These are phyloP conservation scores for Thalia dealbata DNA, from an alignment of 176 grass and related monocot species.

Conservation along the genomic window DNA sequence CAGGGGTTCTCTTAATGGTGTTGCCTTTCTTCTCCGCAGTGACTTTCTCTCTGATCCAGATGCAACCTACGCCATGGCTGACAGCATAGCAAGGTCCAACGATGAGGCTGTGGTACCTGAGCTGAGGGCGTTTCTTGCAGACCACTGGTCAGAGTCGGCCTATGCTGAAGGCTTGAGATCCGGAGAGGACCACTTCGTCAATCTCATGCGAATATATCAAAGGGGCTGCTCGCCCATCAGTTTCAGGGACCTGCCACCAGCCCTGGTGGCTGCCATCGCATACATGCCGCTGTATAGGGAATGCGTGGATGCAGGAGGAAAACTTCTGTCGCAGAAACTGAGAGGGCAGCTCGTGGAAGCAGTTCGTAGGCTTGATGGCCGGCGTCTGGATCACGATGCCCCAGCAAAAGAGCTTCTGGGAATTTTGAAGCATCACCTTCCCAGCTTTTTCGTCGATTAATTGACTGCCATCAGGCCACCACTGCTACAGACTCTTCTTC, in stretches of 20 bases:
- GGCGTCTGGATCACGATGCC: conserved; percentile 35
- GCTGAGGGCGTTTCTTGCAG: conserved; percentile 48
- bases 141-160: conserved; percentile 58
- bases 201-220: conserved; percentile 46
- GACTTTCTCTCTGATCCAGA: conserved; percentile 54
- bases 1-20: conserved; percentile 49
- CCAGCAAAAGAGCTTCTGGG: conserved; percentile 56
- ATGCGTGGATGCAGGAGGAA: conserved; percentile 43
- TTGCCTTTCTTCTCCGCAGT: conserved; percentile 58
- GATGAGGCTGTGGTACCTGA: conserved; percentile 28
- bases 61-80: conserved; percentile 50
- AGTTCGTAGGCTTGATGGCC: conserved; percentile 38
- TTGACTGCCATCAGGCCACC: not conserved
- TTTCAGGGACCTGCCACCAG: conserved; percentile 48
- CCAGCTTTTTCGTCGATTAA: conserved; percentile 26
- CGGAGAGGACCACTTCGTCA: conserved; percentile 49
- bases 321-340: conserved; percentile 62
- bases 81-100: conserved; percentile 34
- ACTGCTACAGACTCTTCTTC: not conserved
- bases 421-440: conserved; percentile 85
- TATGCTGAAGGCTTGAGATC: conserved; percentile 33
- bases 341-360: conserved; percentile 91
- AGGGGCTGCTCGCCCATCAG: conserved; percentile 41
- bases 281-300: conserved; percentile 80
- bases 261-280: conserved; percentile 67